Conservation (phyloP, 352 stramenopile genomes). For the Phytophthora europaea region DNA sequence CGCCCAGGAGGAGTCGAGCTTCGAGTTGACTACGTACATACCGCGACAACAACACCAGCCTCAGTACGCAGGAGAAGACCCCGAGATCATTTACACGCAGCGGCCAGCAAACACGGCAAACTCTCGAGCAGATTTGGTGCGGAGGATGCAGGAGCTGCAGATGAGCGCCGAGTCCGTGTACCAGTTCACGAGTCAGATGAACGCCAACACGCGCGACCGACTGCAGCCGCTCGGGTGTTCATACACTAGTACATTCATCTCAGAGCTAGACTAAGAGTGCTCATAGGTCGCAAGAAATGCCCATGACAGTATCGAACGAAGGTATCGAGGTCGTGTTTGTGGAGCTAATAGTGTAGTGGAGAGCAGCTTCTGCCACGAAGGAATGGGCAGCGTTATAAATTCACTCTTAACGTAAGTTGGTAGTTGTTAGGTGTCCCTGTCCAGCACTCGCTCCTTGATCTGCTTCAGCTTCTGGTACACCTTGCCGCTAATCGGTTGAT, state of each 20-base stretch:
- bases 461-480: constrained; percentile 15
- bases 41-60: constrained; percentile 25
- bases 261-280: constrained; percentile 33
- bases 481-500: constrained; percentile 12
- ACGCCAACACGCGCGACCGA: constrained; percentile 28
- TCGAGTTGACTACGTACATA: constrained; percentile 27
- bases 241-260: constrained; percentile 27
- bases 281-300: no score
- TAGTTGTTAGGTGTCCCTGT: background rate
- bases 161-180: constrained; percentile 70
- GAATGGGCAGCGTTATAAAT: background rate
- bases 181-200: constrained; percentile 63
- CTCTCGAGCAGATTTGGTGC: constrained; percentile 41
- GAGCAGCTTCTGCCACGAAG: constrained; percentile 1
- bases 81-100: constrained; percentile 27
- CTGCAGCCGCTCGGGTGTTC: constrained; percentile 21
- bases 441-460: background rate
- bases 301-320: constrained; percentile 4
- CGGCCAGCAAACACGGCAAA: background rate
- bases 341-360: constrained; percentile 9
- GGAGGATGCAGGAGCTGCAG: constrained; percentile 66
- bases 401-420: background rate
- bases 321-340: constrained; percentile 7
- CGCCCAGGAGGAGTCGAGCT: constrained; percentile 25
- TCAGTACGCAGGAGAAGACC: constrained; percentile 22